A percentile compares a stretch with the other conserved stretches of the same genome.
phyloP scores from a whole-genome alignment of 1,284 basidiomycete genomes.

The Athelia sp. region DNA sequence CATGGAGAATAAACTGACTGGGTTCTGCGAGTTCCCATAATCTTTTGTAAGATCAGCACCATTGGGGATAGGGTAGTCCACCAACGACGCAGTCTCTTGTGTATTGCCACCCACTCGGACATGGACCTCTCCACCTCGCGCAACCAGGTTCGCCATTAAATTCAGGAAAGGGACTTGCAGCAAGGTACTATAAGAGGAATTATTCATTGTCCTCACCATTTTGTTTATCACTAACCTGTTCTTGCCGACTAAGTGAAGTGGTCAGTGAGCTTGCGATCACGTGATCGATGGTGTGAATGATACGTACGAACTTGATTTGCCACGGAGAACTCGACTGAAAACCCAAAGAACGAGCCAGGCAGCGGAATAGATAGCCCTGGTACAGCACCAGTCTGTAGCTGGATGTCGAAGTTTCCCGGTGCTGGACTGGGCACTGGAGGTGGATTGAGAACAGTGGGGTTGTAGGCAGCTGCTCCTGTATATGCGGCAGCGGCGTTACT shows the following conservation, averaged over 20 bases:
- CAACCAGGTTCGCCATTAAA: slow-evolving; percentile 61
- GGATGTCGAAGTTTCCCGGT: slow-evolving; percentile 35
- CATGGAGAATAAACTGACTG: slow-evolving; percentile 3
- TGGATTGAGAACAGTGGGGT: slow-evolving; percentile 34
- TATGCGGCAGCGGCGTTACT: slow-evolving; percentile 27
- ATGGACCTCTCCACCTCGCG: slow-evolving; percentile 51
- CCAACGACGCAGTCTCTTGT: slow-evolving; percentile 56
- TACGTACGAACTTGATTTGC: slow-evolving; percentile 57
- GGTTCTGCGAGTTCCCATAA: slow-evolving; percentile 17
- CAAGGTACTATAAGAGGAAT: slow-evolving; percentile 15
- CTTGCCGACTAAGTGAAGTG: background rate
- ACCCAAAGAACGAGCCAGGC: slow-evolving; percentile 61
- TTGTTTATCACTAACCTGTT: background rate
- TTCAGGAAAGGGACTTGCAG: slow-evolving; percentile 69
- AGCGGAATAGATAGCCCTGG: slow-evolving; percentile 45
- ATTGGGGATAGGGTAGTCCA: slow-evolving; percentile 28
- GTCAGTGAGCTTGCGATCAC: background rate
- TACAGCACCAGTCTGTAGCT: slow-evolving; percentile 32
- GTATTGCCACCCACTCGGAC: slow-evolving; percentile 77
- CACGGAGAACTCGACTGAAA: slow-evolving; percentile 72
- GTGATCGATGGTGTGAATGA: background rate
- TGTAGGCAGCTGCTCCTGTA: slow-evolving; percentile 39
- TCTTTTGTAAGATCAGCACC: slow-evolving; percentile 34
- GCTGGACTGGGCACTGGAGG: slow-evolving; percentile 37
- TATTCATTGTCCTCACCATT: background rate